Conservation (phyloP, 129 eudicot species). For the Chrysanthemum lavandulifolium region DNA sequence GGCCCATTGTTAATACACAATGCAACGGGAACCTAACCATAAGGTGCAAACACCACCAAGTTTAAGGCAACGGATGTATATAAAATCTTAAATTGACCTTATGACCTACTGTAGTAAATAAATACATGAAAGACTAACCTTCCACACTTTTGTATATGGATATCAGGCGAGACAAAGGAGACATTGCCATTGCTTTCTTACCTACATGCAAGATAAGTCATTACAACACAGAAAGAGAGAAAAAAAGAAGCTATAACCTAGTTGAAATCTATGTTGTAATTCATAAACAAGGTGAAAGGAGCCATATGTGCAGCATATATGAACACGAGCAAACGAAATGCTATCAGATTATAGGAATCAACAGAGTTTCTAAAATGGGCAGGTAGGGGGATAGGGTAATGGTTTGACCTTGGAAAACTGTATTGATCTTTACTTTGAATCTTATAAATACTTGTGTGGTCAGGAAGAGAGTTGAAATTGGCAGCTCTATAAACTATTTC, state of each 20-base stretch:
- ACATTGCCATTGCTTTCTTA: slow-evolving; percentile 6
- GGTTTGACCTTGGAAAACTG: too few relatives aligned
- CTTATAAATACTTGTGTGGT: too few relatives aligned
- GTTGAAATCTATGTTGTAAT: background rate
- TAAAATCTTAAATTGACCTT: background rate
- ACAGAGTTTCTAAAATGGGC: too few relatives aligned
- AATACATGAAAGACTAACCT: background rate
- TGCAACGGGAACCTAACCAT: background rate
- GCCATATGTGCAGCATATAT: background rate
- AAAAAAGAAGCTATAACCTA: background rate
- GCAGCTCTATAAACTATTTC: too few relatives aligned
- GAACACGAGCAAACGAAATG: background rate
- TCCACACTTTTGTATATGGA: background rate
- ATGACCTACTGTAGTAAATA: background rate
- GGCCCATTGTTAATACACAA: background rate
- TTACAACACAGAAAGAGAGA: background rate
- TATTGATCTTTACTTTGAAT: too few relatives aligned
- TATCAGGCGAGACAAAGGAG: slow-evolving; percentile 1
- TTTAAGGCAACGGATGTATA: background rate
- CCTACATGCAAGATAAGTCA: slow-evolving; percentile 7
- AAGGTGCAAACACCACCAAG: too few relatives aligned
- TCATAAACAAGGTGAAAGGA: too few relatives aligned
- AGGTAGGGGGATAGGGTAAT: too few relatives aligned
- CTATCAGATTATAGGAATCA: background rate
- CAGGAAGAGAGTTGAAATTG: too few relatives aligned